These are phyloP conservation scores for Botrytis tulipae DNA, from an alignment of 2,329 filamentous ascomycete species.

Conservation along the genomic window DNA sequence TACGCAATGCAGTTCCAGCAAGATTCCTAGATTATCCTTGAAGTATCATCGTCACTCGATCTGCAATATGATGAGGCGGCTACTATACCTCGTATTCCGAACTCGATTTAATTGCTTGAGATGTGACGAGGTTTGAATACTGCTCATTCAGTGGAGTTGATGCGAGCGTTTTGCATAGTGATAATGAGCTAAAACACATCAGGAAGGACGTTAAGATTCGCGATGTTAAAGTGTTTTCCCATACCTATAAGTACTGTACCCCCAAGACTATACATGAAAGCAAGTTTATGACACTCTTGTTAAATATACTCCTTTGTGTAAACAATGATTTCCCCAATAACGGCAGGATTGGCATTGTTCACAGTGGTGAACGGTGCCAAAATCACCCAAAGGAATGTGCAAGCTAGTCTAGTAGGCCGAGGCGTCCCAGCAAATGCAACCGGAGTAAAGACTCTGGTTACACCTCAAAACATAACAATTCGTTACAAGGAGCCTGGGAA, in stretches of 20 bases:
- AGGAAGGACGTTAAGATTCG: constrained; percentile 12
- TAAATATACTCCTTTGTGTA: background rate
- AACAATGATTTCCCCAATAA: constrained; percentile 22
- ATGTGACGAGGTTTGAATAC: background rate
- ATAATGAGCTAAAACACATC: constrained; percentile 11
- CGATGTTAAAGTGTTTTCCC: background rate
- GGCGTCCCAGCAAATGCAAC: constrained; percentile 44
- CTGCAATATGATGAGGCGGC: background rate
- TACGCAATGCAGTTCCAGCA: background rate
- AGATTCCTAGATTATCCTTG: background rate
- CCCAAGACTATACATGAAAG: background rate
- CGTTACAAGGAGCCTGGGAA: constrained; percentile 48
- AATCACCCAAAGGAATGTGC: constrained; percentile 27
- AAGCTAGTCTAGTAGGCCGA: constrained; percentile 31
- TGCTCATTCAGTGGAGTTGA: constrained; percentile 6
- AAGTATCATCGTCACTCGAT: constrained; percentile 3
- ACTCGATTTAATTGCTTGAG: background rate
- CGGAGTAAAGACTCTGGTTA: constrained; percentile 42
- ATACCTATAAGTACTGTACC: constrained; percentile 7
- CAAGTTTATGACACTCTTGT: background rate
- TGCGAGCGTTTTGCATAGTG: background rate
- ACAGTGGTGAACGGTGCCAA: constrained; percentile 21
- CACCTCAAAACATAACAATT: constrained; percentile 43
- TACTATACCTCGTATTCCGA: background rate
- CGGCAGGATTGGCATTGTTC: constrained; percentile 22